These are phyloP conservation scores for Anacardium occidentale DNA, from an alignment of 345 rosid species.

Conservation along the genomic window DNA sequence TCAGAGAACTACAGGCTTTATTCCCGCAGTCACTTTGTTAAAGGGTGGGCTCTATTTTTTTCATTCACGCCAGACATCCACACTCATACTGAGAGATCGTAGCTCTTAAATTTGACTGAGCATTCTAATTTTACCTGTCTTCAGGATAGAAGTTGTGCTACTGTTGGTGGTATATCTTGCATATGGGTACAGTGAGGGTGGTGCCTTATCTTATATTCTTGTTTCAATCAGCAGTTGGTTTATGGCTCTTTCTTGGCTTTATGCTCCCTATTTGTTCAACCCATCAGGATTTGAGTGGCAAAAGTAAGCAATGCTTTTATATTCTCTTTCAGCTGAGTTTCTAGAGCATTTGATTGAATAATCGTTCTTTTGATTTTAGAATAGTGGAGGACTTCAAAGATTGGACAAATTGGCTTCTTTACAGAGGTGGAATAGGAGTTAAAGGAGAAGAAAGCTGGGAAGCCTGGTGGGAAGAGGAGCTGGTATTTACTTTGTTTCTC, in stretches of 20 bases:
- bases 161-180: constrained; percentile 78
- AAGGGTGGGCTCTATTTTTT: constrained; percentile 46
- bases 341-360: constrained; percentile 7
- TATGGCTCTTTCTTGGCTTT: constrained; percentile 94
- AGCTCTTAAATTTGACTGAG: not conserved
- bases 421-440: constrained; percentile 98
- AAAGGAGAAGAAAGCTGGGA: constrained; percentile 99
- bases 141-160: constrained; percentile 83
- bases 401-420: constrained; percentile 99
- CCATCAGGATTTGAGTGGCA: constrained; percentile 99
- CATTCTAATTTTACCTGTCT: constrained; percentile 26
- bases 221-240: constrained; percentile 94
- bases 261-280: constrained; percentile 93
- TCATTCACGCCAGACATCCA: no score
- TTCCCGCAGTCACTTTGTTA: constrained; percentile 96
- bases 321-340: constrained; percentile 2
- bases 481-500: constrained; percentile 47
- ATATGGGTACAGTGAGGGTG: constrained; percentile 76
- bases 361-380: constrained; percentile 41
- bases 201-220: constrained; percentile 77
- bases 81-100: not conserved
- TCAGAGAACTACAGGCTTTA: constrained; percentile 92
- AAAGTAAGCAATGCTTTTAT: constrained; percentile 52
- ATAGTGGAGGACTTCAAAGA: constrained; percentile 94
- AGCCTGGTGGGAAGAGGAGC: constrained; percentile 99